phyloP scores from a whole-genome alignment of 73 alveolate species.

The Paramecium sexaurelia region DNA sequence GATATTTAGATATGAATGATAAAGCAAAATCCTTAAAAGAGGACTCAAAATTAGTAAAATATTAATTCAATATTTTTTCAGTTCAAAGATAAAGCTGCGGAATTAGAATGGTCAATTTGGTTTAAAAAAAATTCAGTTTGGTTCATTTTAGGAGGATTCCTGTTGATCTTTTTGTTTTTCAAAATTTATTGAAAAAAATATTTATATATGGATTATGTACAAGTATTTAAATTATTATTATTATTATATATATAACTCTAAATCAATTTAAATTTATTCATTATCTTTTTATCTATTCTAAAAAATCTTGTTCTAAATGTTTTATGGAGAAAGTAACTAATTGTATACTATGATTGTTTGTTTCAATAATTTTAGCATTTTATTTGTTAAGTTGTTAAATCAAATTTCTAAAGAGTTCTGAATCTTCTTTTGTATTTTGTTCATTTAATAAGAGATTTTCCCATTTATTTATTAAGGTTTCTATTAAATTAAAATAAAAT shows the following conservation, averaged over 20 bases:
- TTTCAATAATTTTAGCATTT: background rate
- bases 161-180: background rate
- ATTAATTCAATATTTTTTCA: background rate
- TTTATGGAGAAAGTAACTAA: background rate
- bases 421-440: background rate
- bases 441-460: background rate
- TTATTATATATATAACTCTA: background rate
- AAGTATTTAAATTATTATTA: background rate
- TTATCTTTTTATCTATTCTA: background rate
- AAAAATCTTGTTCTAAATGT: background rate
- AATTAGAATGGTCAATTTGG: slow-evolving; percentile 7
- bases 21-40: slow-evolving; percentile 34
- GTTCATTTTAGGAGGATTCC: background rate
- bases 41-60: background rate
- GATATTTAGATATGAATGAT: background rate
- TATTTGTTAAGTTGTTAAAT: background rate
- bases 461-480: background rate
- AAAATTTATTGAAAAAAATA: background rate
- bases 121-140: slow-evolving; percentile 24
- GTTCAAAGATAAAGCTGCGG: slow-evolving; percentile 3
- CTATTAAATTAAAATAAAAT: background rate
- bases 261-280: background rate
- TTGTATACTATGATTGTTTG: background rate
- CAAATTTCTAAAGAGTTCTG: background rate
- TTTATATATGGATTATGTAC: background rate